Evolutionary conservation across 2,329 filamentous ascomycete species (phyloP), one percentile per base, ranked within the genome.

Genomic region (Fusarium mexicanum): DNA sequence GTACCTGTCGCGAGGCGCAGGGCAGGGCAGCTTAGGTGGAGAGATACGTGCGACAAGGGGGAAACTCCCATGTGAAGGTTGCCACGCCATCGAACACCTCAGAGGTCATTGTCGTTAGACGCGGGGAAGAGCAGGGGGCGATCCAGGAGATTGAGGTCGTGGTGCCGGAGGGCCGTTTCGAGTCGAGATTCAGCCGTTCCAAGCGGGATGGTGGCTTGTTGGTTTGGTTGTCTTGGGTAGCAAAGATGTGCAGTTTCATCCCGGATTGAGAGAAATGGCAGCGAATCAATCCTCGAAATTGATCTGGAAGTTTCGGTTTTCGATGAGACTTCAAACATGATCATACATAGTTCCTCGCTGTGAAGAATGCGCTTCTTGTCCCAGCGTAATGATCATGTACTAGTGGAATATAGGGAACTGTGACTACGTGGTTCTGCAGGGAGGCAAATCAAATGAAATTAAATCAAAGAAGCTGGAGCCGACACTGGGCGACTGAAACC

Each of bases 41-140:
- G 54, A 57, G 57, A 51, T 69, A 48, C 61, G 59, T 69, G 48
- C 61, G 62, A 64, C 57, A 57, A 53, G 40, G 50, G 55, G 59
- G 53, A 41, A 54, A 50, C 20, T 24, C 17, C 47, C 51, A 24
- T 68, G 37, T 41, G 43, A 59, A 47, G 53, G 55, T 62, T 62
- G 72, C 62, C 54, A 74, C 50, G 63, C 67, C 58, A 72, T 57
- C 24, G 60, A 54, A 72, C 60, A 67, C 71, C 72, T 55, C 67
- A 74, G 63, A 72, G 18, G 63, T 74, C 71, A 72, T 65, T 57
- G 47, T 72, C 50, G 41, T 58, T 58, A 20, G 26, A n/a, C n/a
- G 35, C 29, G 18, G 41, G 18, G 53, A 22, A 22, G 51, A 61
- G 58, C 63, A 48, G 35, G 64, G 54, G 53, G 48, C 22, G 43